Conservation (phyloP, 208 protist species). For the Wallacemonas sp. region DNA sequence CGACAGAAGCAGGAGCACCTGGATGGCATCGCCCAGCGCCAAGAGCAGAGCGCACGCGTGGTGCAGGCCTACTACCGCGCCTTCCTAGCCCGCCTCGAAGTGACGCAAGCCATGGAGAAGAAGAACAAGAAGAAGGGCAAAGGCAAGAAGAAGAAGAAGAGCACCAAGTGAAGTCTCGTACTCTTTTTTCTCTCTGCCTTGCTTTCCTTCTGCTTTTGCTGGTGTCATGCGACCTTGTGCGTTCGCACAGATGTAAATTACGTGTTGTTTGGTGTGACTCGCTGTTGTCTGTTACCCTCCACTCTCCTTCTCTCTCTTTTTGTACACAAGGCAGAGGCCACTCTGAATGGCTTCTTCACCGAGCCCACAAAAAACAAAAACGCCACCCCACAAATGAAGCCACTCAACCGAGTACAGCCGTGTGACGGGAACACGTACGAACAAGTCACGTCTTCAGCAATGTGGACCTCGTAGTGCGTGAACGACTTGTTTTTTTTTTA, state of each 20-base stretch:
- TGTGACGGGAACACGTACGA: too few relatives aligned
- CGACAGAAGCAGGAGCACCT: constrained; percentile 71
- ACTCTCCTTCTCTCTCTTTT: not conserved
- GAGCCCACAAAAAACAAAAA: too few relatives aligned
- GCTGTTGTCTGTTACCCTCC: not conserved
- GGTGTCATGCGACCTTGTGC: too few relatives aligned
- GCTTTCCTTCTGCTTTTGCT: too few relatives aligned
- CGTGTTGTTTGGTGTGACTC: not conserved
- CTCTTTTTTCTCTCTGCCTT: too few relatives aligned
- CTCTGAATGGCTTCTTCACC: too few relatives aligned
- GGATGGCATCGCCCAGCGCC: constrained; percentile 38
- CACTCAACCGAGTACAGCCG: too few relatives aligned
- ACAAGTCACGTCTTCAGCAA: too few relatives aligned
- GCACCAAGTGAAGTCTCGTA: constrained; percentile 22
- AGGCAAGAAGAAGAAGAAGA: constrained; percentile 48
- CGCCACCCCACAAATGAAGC: too few relatives aligned
- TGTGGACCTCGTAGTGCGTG: too few relatives aligned
- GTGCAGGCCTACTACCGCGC: constrained; percentile 88
- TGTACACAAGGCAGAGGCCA: not conserved
- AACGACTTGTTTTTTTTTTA: too few relatives aligned
- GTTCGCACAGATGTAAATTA: too few relatives aligned
- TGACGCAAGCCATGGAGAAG: constrained; percentile 27
- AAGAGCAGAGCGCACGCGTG: constrained; percentile 55
- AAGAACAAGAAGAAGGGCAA: constrained; percentile 41
- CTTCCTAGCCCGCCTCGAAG: constrained; percentile 49